A percentile compares a stretch with the other conserved stretches of the same genome.
phyloP scores from a whole-genome alignment of 2,329 filamentous ascomycete genomes.

The Cladophialophora exuberans region DNA sequence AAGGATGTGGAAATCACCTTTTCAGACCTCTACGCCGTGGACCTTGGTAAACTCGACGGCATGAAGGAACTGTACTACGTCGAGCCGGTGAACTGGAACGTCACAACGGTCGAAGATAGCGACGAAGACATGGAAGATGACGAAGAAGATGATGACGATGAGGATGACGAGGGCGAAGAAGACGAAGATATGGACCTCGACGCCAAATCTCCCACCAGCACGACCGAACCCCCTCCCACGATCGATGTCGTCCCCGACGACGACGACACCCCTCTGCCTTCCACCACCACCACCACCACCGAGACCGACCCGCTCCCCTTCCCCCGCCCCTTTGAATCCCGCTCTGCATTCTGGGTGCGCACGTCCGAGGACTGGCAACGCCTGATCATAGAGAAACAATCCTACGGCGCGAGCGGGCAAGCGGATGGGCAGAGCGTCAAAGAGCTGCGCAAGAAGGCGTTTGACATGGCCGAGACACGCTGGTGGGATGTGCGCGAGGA shows the following conservation, averaged over 20 bases:
- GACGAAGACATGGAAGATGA: constrained; percentile 54
- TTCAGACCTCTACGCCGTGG: constrained; percentile 89
- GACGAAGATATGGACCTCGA: constrained; percentile 46
- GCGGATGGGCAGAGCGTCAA: constrained; percentile 70
- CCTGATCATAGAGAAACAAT: constrained; percentile 67
- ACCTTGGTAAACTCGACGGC: constrained; percentile 92
- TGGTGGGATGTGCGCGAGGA: constrained; percentile 99
- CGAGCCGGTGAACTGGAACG: constrained; percentile 83
- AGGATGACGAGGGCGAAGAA: constrained; percentile 46
- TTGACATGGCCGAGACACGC: constrained; percentile 89
- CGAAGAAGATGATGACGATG: constrained; percentile 44
- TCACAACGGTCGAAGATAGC: constrained; percentile 65
- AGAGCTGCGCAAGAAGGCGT: constrained; percentile 89
- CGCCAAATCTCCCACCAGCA: constrained; percentile 42
- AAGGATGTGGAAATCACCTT: constrained; percentile 94
- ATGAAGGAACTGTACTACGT: constrained; percentile 88
- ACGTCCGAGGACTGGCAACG: constrained; percentile 92
- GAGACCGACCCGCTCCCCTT: constrained; percentile 58
- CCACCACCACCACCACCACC: constrained; percentile 37
- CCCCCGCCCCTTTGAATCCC: constrained; percentile 79
- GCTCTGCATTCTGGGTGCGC: constrained; percentile 88
- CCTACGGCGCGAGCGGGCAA: constrained; percentile 68
- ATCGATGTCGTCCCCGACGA: constrained; percentile 41
- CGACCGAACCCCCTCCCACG: constrained; percentile 15
- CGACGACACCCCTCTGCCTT: constrained; percentile 40